Evolutionary conservation across 139 green algal species (phyloP).

Genomic region (Eudorina sp.): DNA sequence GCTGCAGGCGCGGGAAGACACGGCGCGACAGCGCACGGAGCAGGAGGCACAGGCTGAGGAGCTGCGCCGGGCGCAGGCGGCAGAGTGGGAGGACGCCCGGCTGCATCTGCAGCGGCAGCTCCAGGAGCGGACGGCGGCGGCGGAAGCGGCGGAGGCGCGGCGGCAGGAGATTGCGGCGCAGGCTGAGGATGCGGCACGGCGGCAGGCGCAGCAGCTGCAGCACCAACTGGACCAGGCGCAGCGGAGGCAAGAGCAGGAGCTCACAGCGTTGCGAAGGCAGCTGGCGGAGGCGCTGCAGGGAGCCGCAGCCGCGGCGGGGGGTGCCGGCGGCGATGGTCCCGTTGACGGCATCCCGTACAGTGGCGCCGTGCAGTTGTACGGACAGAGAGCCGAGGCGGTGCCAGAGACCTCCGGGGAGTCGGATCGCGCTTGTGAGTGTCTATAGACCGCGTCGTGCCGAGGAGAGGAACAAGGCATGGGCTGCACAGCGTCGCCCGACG

Average conservation of each 20-base stretch:
- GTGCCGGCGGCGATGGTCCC: not conserved
- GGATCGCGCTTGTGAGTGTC: not conserved
- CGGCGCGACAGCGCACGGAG: not conserved
- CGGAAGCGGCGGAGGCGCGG: not conserved
- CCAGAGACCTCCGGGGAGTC: not conserved
- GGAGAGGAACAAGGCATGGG: no score
- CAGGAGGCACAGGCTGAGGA: no score
- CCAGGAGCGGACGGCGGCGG: not conserved
- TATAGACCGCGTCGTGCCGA: not conserved
- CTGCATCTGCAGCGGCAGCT: not conserved
- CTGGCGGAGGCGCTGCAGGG: not conserved
- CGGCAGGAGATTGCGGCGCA: not conserved
- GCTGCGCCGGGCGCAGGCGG: no score
- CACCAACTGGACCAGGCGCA: not conserved
- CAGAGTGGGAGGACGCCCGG: not conserved
- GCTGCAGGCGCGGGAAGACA: not conserved
- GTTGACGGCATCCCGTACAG: not conserved
- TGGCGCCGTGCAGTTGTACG: not conserved
- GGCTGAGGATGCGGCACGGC: not conserved
- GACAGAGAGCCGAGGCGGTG: not conserved
- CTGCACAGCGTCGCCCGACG: no score
- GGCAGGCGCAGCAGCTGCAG: not conserved
- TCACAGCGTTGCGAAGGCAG: not conserved
- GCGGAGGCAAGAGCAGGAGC: constrained; percentile 11
- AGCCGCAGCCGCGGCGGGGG: not conserved